Percentiles rank a stretch among this genome's conserved stretches.
Evolutionary conservation across 495 filamentous ascomycete genomes (phyloP).

Genomic region (Talaromyces nanjingensis): DNA sequence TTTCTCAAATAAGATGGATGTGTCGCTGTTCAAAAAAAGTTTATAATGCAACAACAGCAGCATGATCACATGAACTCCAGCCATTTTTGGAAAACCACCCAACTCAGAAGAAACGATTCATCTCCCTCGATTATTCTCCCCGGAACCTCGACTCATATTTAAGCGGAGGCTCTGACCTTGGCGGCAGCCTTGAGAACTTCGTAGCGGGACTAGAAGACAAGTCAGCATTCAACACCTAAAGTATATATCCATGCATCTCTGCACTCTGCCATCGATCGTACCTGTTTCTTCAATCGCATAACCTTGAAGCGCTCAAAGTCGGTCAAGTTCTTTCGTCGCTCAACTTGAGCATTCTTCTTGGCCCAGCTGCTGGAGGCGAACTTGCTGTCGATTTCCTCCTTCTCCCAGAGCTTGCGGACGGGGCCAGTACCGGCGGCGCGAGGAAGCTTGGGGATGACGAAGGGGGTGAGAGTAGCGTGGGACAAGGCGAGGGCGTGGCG

Average conservation of each 20-base stretch:
- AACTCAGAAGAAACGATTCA: constrained; percentile 27
- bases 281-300: constrained; percentile 94
- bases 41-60: constrained; percentile 42
- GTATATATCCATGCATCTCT: background rate
- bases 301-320: constrained; percentile 99
- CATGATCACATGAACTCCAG: constrained; percentile 37
- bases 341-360: constrained; percentile 73
- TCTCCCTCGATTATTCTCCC: constrained; percentile 30
- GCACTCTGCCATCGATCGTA: constrained; percentile 27
- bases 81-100: constrained; percentile 37
- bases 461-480: constrained; percentile 78
- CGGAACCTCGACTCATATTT: constrained; percentile 36
- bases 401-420: constrained; percentile 80
- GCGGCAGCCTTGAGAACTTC: constrained; percentile 90
- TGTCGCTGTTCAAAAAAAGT: constrained; percentile 37
- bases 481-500: constrained; percentile 76
- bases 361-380: constrained; percentile 85
- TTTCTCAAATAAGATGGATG: constrained; percentile 23
- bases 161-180: constrained; percentile 58
- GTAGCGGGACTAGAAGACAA: constrained; percentile 60
- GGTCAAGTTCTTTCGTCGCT: constrained; percentile 82
- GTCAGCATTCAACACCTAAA: constrained; percentile 11
- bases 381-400: constrained; percentile 79
- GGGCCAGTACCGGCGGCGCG: constrained; percentile 75
- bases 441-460: constrained; percentile 82